Evolutionary conservation across 352 stramenopile genomes (phyloP), one percentile per base, ranked within the genome.

Genomic region (Peronospora farinosa): DNA sequence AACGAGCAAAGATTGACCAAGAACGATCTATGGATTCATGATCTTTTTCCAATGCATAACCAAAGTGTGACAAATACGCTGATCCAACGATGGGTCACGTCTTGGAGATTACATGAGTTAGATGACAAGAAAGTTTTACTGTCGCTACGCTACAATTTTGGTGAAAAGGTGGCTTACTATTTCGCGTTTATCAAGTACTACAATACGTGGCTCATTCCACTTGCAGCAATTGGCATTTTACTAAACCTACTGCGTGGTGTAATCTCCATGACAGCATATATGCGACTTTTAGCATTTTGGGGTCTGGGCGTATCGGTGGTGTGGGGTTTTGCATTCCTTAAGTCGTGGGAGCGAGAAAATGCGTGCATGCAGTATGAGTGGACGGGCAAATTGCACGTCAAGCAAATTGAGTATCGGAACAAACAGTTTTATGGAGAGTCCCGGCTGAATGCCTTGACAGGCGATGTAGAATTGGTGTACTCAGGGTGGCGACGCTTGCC

Each of bases 141-240:
- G 40, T 78, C 69, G 2, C 35, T 94, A 43, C 73, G 77, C 7
- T 74, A 81, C 44, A 84, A 94, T 49, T 94, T 92, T 58, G 83
- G 83, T 21, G 83, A 94, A 39, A 91, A 91, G 33, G 83, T 94
- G 28, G 71, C 80, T 38, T 94, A 89, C 60, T 94, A 94, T 55
- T 94, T 92, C 44, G 81, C 78, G 31, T 91, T 91, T 40, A 69
- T 89, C 45, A 78, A 89, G 45, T 91, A 78, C 40, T 94, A 94
- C 74, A 89, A 91, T 47, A 69, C 60, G 12, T 71, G 67, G 54
- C 64, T 94, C 6, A 67, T 92, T 19, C 83, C 83, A 27, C 67
- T 94, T 19, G 83, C 80, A n/a, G 54, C 73, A 7, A 33, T 84
- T 13, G 83, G 83, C 0, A 65, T 86, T 25, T 40, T 84, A n/a